Conservation (phyloP, 1,284 basidiomycete genomes). For the Mycena citricolor region DNA sequence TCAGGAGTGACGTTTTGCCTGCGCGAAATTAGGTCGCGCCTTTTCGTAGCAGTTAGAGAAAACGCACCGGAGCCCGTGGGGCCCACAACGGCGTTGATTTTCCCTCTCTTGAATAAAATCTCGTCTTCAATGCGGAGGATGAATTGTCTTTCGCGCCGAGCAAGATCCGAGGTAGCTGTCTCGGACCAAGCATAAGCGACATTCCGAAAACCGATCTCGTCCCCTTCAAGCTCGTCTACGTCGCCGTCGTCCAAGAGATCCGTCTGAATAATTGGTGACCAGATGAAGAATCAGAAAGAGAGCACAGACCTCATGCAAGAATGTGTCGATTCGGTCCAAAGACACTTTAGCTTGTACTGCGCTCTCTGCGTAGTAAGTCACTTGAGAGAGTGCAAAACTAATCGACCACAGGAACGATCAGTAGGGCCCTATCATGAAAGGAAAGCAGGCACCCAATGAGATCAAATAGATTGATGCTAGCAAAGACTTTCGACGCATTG, state of each 20-base stretch:
- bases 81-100: constrained; percentile 63
- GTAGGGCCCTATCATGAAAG: too few relatives aligned
- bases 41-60: not conserved
- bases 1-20: constrained; percentile 43
- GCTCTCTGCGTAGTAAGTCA: not conserved
- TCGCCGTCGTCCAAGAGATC: constrained; percentile 45
- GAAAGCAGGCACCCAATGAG: constrained; percentile 29
- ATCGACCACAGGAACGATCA: too few relatives aligned
- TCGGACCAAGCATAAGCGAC: constrained; percentile 46
- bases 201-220: constrained; percentile 41
- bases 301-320: constrained; percentile 36
- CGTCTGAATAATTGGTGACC: constrained; percentile 33
- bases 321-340: constrained; percentile 43
- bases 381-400: too few relatives aligned
- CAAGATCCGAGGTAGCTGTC: constrained; percentile 30
- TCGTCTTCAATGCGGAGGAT: constrained; percentile 47
- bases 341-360: constrained; percentile 31
- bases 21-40: constrained; percentile 41
- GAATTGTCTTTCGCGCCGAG: constrained; percentile 40
- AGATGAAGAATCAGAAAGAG: not conserved
- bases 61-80: constrained; percentile 37
- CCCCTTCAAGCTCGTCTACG: constrained; percentile 23
- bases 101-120: constrained; percentile 53
- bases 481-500: constrained; percentile 23
- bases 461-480: constrained; percentile 33